These are phyloP conservation scores for Acacia concinna DNA, from an alignment of 331 rosid species.

Conservation along the genomic window DNA sequence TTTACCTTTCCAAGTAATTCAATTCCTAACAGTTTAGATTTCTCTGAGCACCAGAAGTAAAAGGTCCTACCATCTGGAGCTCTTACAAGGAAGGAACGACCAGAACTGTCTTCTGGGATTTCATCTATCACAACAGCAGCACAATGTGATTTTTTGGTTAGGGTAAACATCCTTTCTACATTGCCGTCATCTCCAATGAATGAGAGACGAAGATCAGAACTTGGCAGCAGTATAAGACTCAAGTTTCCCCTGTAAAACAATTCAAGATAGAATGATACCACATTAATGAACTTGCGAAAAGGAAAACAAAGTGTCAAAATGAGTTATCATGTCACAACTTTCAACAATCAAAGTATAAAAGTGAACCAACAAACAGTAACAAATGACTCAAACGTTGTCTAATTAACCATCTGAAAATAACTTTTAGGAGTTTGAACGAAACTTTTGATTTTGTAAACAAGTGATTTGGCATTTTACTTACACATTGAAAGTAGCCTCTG, in stretches of 20 bases:
- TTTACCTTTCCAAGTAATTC: constrained; percentile 83
- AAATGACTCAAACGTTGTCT: neutral
- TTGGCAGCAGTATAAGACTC: constrained; percentile 75
- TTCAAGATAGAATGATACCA: neutral
- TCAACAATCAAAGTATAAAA: neutral
- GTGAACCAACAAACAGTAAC: neutral
- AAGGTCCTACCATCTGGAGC: constrained; percentile 45
- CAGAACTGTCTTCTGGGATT: constrained; percentile 67
- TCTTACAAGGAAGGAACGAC: constrained; percentile 70
- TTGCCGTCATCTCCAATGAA: constrained; percentile 83
- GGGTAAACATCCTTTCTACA: constrained; percentile 58
- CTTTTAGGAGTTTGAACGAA: neutral
- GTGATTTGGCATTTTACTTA: neutral
- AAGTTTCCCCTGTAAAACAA: constrained; percentile 75
- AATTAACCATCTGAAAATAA: neutral
- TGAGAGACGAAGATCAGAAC: constrained; percentile 84
- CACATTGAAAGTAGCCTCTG: neutral
- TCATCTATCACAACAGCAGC: constrained; percentile 59
- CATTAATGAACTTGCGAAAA: neutral
- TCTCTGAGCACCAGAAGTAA: constrained; percentile 94
- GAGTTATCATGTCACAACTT: neutral
- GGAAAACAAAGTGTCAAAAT: neutral
- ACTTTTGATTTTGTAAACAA: neutral
- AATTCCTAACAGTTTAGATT: constrained; percentile 82
- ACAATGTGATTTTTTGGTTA: constrained; percentile 52